Evolutionary conservation across 2,329 filamentous ascomycete genomes (phyloP).

Genomic region (Aureobasidium sp.): DNA sequence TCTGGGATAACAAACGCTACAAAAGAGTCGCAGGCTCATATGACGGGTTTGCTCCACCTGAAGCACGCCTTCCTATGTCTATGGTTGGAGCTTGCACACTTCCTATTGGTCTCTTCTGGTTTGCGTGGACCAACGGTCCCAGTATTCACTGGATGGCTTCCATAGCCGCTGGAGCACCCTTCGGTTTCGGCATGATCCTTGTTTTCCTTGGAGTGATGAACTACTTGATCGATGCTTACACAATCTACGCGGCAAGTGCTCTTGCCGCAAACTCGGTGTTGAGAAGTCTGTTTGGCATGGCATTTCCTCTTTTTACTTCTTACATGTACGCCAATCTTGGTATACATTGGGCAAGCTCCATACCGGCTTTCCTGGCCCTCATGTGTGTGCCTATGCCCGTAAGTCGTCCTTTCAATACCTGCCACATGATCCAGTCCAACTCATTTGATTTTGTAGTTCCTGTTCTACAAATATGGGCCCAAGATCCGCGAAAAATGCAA

Average conservation of each 20-base stretch:
- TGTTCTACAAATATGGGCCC: constrained; percentile 69
- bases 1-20: constrained; percentile 48
- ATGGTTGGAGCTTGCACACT: constrained; percentile 57
- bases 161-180: constrained; percentile 45
- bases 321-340: constrained; percentile 47
- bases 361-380: constrained; percentile 68
- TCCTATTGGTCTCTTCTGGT: constrained; percentile 58
- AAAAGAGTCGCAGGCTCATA: constrained; percentile 50
- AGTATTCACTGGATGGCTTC: constrained; percentile 51
- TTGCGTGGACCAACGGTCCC: constrained; percentile 58
- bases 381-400: constrained; percentile 62
- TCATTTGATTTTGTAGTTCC: constrained; percentile 36
- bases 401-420: not conserved
- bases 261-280: constrained; percentile 73
- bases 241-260: constrained; percentile 69
- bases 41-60: constrained; percentile 47
- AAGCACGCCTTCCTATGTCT: constrained; percentile 49
- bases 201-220: constrained; percentile 58
- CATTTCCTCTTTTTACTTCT: constrained; percentile 70
- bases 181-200: constrained; percentile 54
- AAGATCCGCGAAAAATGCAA: constrained; percentile 60
- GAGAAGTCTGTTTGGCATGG: constrained; percentile 67
- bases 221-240: constrained; percentile 61
- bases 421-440: not conserved
- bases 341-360: constrained; percentile 66